Conservation (phyloP, 768 basidiomycete species). For the Lentinula sp. region DNA sequence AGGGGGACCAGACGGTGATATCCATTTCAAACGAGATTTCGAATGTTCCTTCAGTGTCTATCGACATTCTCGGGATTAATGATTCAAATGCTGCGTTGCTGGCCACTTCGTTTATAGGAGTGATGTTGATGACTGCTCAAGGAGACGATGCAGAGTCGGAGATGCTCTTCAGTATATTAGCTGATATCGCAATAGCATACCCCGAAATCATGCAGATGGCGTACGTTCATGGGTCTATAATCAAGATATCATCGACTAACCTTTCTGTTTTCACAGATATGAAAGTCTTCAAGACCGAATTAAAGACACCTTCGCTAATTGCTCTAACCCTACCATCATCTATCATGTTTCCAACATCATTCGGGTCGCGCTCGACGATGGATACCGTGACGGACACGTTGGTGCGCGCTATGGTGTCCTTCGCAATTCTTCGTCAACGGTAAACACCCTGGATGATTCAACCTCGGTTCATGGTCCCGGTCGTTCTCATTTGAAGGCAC, state of each 20-base stretch:
- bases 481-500: constrained; percentile 46
- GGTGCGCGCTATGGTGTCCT: constrained; percentile 30
- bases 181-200: constrained; percentile 59
- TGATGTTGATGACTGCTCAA: constrained; percentile 70
- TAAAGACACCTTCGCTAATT: constrained; percentile 63
- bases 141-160: constrained; percentile 79
- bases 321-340: constrained; percentile 67
- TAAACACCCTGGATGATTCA: constrained; percentile 57
- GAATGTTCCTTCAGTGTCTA: constrained; percentile 46
- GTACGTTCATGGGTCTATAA: constrained; percentile 38
- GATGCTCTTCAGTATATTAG: constrained; percentile 70
- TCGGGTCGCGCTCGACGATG: constrained; percentile 44
- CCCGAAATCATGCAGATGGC: constrained; percentile 69
- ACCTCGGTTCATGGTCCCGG: constrained; percentile 35
- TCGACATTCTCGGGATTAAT: constrained; percentile 52
- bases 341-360: constrained; percentile 71
- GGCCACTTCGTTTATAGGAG: constrained; percentile 65
- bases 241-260: constrained; percentile 5
- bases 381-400: constrained; percentile 30
- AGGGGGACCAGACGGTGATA: constrained; percentile 27
- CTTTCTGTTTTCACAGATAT: constrained; percentile 39
- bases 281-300: constrained; percentile 73
- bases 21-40: constrained; percentile 28
- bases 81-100: constrained; percentile 67
- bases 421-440: constrained; percentile 56